These are phyloP conservation scores for Penicillium paxilli DNA, from an alignment of 495 filamentous ascomycete genomes.

Conservation along the genomic window DNA sequence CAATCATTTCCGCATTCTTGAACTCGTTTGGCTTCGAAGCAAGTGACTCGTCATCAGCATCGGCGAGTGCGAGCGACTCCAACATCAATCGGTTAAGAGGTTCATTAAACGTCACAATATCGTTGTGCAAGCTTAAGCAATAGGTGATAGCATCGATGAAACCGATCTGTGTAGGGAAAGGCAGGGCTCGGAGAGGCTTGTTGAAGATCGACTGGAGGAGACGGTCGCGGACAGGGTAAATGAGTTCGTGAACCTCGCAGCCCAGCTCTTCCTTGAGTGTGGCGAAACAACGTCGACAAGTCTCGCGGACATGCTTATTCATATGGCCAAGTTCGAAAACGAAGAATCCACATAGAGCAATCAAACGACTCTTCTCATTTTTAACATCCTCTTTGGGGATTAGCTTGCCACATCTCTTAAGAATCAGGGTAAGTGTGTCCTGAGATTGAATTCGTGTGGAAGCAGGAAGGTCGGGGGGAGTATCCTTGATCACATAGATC, in stretches of 20 bases:
- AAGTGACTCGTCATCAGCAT: constrained; percentile 87
- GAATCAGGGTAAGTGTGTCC: constrained; percentile 73
- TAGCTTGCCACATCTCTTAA: constrained; percentile 71
- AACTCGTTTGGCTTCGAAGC: constrained; percentile 85
- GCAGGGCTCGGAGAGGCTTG: constrained; percentile 89
- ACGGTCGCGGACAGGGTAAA: constrained; percentile 83
- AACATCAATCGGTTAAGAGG: constrained; percentile 83
- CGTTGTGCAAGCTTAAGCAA: constrained; percentile 79
- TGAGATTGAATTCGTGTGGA: constrained; percentile 79
- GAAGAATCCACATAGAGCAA: constrained; percentile 76
- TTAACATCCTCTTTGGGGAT: constrained; percentile 74
- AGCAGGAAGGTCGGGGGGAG: constrained; percentile 86
- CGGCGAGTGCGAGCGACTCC: constrained; percentile 89
- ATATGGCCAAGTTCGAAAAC: constrained; percentile 87
- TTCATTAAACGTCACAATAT: constrained; percentile 88
- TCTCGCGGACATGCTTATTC: constrained; percentile 89
- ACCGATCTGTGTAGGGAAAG: constrained; percentile 91
- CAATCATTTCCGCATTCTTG: constrained; percentile 84
- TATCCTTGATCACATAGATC: constrained; percentile 96
- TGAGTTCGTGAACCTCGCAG: constrained; percentile 78
- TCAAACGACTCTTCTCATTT: constrained; percentile 63
- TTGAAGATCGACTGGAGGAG: constrained; percentile 85
- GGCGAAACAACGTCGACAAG: constrained; percentile 76
- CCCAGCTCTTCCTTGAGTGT: constrained; percentile 74
- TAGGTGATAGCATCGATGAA: constrained; percentile 97